A percentile compares a stretch with the other conserved stretches of the same genome.
These are phyloP conservation scores for Hemisphaericaspora subhashii DNA, from an alignment of 1,139 yeast species.

Conservation along the genomic window DNA sequence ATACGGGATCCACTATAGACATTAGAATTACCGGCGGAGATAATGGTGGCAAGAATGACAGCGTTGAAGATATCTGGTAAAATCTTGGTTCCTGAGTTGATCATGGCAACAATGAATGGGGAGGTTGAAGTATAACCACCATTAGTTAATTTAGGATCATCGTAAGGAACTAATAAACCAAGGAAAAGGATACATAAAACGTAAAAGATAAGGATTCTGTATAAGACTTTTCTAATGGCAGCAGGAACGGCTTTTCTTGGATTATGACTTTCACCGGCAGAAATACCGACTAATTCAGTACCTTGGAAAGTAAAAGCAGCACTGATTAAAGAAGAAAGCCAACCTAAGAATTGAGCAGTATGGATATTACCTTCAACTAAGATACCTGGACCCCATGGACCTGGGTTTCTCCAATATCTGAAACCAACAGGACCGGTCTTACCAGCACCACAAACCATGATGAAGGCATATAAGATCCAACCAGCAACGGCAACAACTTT, in stretches of 20 bases:
- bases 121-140: slow-evolving; percentile 42
- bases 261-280: slow-evolving; percentile 85
- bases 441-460: slow-evolving; percentile 76
- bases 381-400: slow-evolving; percentile 76
- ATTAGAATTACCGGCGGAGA: slow-evolving; percentile 83
- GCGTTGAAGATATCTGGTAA: slow-evolving; percentile 76
- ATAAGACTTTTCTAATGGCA: slow-evolving; percentile 80
- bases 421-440: slow-evolving; percentile 72
- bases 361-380: slow-evolving; percentile 38
- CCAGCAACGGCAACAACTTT: slow-evolving; percentile 73
- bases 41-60: slow-evolving; percentile 63
- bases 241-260: slow-evolving; percentile 82
- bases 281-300: slow-evolving; percentile 79
- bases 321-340: slow-evolving; percentile 61
- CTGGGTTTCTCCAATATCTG: slow-evolving; percentile 92
- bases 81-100: slow-evolving; percentile 68
- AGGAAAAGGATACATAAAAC: slow-evolving; percentile 76
- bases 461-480: slow-evolving; percentile 64
- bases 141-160: slow-evolving; percentile 49
- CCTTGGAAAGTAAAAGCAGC: slow-evolving; percentile 84
- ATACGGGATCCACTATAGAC: slow-evolving; percentile 77
- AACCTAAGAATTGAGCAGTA: slow-evolving; percentile 63
- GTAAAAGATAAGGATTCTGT: slow-evolving; percentile 79
- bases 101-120: slow-evolving; percentile 57
- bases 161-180: slow-evolving; percentile 79